Conservation (phyloP, 345 rosid genomes). For the Euphorbia peplus region DNA sequence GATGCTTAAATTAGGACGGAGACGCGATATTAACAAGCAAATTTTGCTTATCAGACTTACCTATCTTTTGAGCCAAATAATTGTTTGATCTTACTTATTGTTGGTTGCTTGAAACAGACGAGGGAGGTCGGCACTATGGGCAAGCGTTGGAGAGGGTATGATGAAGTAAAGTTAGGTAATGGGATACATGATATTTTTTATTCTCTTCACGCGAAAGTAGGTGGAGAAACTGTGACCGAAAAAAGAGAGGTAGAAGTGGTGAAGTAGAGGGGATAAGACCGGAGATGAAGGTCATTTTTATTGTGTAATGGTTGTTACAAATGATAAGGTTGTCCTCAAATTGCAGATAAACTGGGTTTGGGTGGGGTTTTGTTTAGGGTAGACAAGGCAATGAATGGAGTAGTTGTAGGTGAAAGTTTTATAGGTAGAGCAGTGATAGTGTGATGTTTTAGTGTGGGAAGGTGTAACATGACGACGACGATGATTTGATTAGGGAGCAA, state of each 20-base stretch:
- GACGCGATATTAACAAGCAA: background rate
- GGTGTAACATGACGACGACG: conserved; percentile 30
- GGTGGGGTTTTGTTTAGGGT: conserved; percentile 25
- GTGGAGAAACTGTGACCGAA: conserved; percentile 6
- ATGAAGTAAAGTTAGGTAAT: conserved; percentile 3
- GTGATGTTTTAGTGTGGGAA: background rate
- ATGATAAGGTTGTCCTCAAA: conserved; percentile 1
- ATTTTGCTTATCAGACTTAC: background rate
- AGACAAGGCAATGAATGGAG: conserved; percentile 25
- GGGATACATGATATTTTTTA: conserved; percentile 11
- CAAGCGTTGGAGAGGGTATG: conserved; percentile 37
- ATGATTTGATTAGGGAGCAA: conserved; percentile 17
- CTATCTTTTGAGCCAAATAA: background rate
- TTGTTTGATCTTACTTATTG: background rate
- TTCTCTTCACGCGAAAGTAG: conserved; percentile 4
- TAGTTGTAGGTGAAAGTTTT: conserved; percentile 20
- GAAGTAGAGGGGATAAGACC: conserved; percentile 12
- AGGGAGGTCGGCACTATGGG: conserved; percentile 37
- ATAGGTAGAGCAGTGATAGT: background rate
- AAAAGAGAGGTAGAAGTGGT: conserved; percentile 12
- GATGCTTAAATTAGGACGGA: background rate
- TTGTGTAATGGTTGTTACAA: conserved; percentile 21
- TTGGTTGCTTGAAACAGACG: conserved; percentile 33
- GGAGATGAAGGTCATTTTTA: conserved; percentile 14
- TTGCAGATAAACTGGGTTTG: conserved; percentile 12